A percentile compares a stretch with the other conserved stretches of the same genome.
phyloP scores from a whole-genome alignment of 768 basidiomycete genomes.

The Hebeloma cylindrosporum region DNA sequence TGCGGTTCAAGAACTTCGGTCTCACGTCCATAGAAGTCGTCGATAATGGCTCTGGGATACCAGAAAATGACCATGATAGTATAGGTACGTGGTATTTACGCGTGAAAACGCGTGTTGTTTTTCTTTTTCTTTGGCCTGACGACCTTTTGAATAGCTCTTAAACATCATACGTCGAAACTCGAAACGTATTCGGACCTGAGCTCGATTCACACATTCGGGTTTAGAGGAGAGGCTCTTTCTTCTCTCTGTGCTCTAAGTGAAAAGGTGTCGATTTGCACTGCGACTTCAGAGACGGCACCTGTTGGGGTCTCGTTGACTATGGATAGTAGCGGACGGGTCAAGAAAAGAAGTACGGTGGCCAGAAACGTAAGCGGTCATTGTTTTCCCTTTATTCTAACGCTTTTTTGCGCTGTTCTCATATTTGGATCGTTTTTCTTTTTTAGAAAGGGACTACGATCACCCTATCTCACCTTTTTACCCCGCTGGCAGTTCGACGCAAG shows the following conservation, averaged over 20 bases:
- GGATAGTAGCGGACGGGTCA: slow-evolving; percentile 61
- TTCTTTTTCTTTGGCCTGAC: slow-evolving; percentile 1
- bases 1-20: slow-evolving; percentile 88
- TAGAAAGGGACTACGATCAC: slow-evolving; percentile 87
- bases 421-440: slow-evolving; percentile 1
- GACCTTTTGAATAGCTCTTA: slow-evolving; percentile 55
- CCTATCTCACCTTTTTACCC: slow-evolving; percentile 69
- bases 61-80: slow-evolving; percentile 69
- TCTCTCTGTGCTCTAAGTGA: slow-evolving; percentile 87
- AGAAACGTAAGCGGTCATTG: slow-evolving; percentile 60
- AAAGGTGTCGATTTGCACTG: slow-evolving; percentile 67
- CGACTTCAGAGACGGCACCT: slow-evolving; percentile 68
- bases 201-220: slow-evolving; percentile 82
- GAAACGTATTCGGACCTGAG: slow-evolving; percentile 71
- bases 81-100: slow-evolving; percentile 57
- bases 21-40: slow-evolving; percentile 80
- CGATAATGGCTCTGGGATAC: slow-evolving; percentile 91
- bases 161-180: slow-evolving; percentile 94
- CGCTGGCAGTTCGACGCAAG: slow-evolving; percentile 88
- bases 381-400: neutral
- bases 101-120: neutral
- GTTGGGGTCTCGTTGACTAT: slow-evolving; percentile 81
- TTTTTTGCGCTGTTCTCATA: too few relatives aligned
- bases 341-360: slow-evolving; percentile 62
- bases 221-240: slow-evolving; percentile 93